These are phyloP conservation scores for Phytophthora rubi DNA, from an alignment of 352 stramenopile species.

Conservation along the genomic window DNA sequence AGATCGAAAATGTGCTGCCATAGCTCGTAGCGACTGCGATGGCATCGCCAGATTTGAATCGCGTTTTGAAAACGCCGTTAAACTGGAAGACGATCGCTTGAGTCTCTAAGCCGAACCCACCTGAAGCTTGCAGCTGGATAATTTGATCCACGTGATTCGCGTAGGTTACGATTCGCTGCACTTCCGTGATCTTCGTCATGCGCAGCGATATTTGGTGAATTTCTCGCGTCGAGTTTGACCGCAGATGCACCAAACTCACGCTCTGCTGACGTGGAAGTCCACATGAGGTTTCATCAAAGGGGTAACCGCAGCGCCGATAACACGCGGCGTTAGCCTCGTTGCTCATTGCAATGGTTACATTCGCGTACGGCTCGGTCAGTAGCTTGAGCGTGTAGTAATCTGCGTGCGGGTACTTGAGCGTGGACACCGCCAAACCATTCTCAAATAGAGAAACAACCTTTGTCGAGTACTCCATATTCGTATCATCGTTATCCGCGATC, in stretches of 20 bases:
- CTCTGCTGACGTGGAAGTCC: slow-evolving; percentile 75
- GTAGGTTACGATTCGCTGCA: slow-evolving; percentile 70
- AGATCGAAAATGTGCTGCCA: slow-evolving; percentile 50
- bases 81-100: slow-evolving; percentile 61
- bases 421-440: slow-evolving; percentile 19
- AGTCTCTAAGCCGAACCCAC: slow-evolving; percentile 53
- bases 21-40: slow-evolving; percentile 46
- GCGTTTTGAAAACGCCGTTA: slow-evolving; percentile 54
- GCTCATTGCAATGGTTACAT: slow-evolving; percentile 80
- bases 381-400: slow-evolving; percentile 61
- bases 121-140: slow-evolving; percentile 44
- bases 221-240: slow-evolving; percentile 66
- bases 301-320: slow-evolving; percentile 77
- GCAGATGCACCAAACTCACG: slow-evolving; percentile 57
- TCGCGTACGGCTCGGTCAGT: slow-evolving; percentile 66
- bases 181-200: slow-evolving; percentile 61
- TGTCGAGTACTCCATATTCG: slow-evolving; percentile 57
- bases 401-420: slow-evolving; percentile 27
- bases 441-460: slow-evolving; percentile 50
- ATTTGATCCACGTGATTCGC: slow-evolving; percentile 68
- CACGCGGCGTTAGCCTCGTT: slow-evolving; percentile 69
- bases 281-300: slow-evolving; percentile 55
- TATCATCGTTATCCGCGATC: slow-evolving; percentile 71
- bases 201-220: slow-evolving; percentile 63
- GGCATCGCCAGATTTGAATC: slow-evolving; percentile 41